A percentile compares a stretch with the other conserved stretches of the same genome.
Conservation (phyloP, 441 rosid species). For the Daphne laureola region DNA sequence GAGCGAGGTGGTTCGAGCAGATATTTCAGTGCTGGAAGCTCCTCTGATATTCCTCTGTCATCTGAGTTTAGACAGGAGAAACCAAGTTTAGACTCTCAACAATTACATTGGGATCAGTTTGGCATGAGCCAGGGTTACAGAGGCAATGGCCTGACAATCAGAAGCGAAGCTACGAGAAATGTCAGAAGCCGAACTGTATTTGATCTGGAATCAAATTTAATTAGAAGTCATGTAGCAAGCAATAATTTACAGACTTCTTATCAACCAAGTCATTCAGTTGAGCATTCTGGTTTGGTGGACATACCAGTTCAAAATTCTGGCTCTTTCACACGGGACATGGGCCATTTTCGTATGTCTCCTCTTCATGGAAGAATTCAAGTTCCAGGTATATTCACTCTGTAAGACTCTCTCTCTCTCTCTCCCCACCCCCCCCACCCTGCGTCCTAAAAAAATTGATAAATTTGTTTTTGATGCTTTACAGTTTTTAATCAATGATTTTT, state of each 20-base stretch:
- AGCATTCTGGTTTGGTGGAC: conserved; percentile 36
- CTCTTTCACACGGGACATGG: conserved; percentile 50
- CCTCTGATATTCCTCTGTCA: conserved; percentile 49
- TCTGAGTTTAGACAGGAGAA: conserved; percentile 54
- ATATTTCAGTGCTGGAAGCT: conserved; percentile 47
- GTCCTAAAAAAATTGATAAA: too few species aligned
- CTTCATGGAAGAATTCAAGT: conserved; percentile 42
- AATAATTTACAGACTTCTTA: conserved; percentile 35
- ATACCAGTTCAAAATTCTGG: conserved; percentile 41
- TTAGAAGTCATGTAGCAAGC: conserved; percentile 40
- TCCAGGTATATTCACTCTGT: conserved; percentile 27
- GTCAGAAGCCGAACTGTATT: conserved; percentile 70
- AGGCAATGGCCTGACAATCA: conserved; percentile 38
- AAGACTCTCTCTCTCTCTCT: too few species aligned
- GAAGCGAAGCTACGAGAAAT: conserved; percentile 69
- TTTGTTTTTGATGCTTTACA: too few species aligned
- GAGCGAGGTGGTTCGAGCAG: conserved; percentile 78
- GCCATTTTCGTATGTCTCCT: conserved; percentile 36
- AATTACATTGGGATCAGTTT: conserved; percentile 42
- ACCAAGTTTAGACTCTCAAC: conserved; percentile 38
- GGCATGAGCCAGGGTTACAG: conserved; percentile 33
- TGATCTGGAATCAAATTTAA: conserved; percentile 48
- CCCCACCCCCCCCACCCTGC: too few species aligned
- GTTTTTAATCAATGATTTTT: too few species aligned
- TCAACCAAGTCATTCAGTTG: conserved; percentile 35